phyloP scores from a whole-genome alignment of 306 rosid species.

The Quercus parvula region DNA sequence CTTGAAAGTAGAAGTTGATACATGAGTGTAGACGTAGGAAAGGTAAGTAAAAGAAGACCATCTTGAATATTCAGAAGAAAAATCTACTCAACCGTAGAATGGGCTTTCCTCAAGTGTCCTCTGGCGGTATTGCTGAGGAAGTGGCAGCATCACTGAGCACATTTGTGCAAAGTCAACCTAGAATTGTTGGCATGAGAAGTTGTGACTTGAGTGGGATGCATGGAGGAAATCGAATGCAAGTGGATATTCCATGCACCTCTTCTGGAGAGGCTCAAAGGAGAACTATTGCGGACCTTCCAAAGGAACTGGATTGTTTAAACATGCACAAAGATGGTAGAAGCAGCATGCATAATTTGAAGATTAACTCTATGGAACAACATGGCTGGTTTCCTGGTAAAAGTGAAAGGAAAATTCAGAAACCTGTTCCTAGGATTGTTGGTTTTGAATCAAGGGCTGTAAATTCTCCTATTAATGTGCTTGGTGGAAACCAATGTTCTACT shows the following conservation, averaged over 20 bases:
- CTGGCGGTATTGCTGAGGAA: slow-evolving; percentile 58
- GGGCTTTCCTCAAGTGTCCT: slow-evolving; percentile 68
- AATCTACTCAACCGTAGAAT: slow-evolving; percentile 25
- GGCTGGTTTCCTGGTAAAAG: slow-evolving; percentile 36
- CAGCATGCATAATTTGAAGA: slow-evolving; percentile 39
- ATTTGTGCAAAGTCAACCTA: slow-evolving; percentile 43
- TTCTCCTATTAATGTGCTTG: slow-evolving; percentile 30
- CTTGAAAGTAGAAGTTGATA: slow-evolving; percentile 10
- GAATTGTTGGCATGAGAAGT: slow-evolving; percentile 38
- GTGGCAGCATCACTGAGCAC: slow-evolving; percentile 48
- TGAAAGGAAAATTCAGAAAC: slow-evolving; percentile 34
- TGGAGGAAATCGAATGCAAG: slow-evolving; percentile 38
- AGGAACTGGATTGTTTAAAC: slow-evolving; percentile 36
- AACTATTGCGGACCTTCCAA: slow-evolving; percentile 32
- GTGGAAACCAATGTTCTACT: slow-evolving; percentile 36
- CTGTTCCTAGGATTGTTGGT: slow-evolving; percentile 58
- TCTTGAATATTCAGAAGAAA: slow-evolving; percentile 23
- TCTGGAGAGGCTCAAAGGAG: slow-evolving; percentile 37
- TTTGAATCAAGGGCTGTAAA: slow-evolving; percentile 45
- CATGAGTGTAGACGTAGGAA: not conserved
- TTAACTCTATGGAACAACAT: slow-evolving; percentile 33
- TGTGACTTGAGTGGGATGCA: slow-evolving; percentile 51
- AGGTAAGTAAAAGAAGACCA: slow-evolving; percentile 5
- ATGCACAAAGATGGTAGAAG: slow-evolving; percentile 31
- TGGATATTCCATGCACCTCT: slow-evolving; percentile 37